phyloP scores from a whole-genome alignment of 768 basidiomycete species.

The Leucogyrophana mollusca region DNA sequence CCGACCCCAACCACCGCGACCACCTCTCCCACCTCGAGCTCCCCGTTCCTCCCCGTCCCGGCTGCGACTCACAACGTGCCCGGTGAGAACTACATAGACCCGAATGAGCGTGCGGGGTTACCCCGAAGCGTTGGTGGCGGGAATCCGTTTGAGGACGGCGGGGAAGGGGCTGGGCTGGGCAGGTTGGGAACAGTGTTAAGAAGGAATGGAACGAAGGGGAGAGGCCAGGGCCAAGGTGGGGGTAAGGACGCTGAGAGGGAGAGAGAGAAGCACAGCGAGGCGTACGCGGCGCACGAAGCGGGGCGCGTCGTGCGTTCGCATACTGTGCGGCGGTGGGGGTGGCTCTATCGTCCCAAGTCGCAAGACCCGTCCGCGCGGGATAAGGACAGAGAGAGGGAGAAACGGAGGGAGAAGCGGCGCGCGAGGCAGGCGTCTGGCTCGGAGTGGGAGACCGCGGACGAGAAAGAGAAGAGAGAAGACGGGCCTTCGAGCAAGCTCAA shows the following conservation, averaged over 20 bases:
- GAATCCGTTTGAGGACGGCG: no score
- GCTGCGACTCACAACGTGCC: slow-evolving; percentile 37
- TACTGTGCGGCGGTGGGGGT: slow-evolving; percentile 29
- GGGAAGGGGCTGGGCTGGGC: no score
- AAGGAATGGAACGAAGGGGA: no score
- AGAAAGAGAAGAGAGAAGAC: slow-evolving; percentile 6
- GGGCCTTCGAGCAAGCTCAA: slow-evolving; percentile 6
- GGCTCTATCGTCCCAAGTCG: slow-evolving; percentile 12
- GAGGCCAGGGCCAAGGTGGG: no score
- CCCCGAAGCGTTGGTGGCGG: slow-evolving; percentile 21
- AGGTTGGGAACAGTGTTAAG: no score
- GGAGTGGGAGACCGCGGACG: background rate
- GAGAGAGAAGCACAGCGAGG: slow-evolving; percentile 20
- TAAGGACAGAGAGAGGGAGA: background rate
- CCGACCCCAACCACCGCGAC: slow-evolving; percentile 3
- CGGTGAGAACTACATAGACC: slow-evolving; percentile 57
- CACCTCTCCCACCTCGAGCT: slow-evolving; percentile 13
- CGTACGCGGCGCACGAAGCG: slow-evolving; percentile 34
- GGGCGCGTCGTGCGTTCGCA: slow-evolving; percentile 44
- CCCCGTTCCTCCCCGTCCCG: slow-evolving; percentile 18
- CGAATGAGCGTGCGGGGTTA: slow-evolving; percentile 63
- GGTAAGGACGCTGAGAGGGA: no score
- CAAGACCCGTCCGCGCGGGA: background rate
- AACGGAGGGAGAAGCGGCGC: background rate
- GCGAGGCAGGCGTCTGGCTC: no score